phyloP scores from a whole-genome alignment of 1,139 yeast species.

The Debaryomyces udenii region DNA sequence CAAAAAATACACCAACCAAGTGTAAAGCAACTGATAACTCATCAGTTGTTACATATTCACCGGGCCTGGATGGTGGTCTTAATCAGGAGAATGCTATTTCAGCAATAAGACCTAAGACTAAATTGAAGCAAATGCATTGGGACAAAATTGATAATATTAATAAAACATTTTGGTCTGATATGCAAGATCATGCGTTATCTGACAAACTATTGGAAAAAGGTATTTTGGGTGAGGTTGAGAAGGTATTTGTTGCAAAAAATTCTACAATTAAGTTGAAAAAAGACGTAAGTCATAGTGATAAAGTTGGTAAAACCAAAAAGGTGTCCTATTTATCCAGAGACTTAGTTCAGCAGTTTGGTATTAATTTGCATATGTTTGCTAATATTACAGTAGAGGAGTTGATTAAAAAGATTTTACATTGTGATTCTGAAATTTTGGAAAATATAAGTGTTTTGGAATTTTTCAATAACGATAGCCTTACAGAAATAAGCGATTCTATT shows the following conservation, averaged over 20 bases:
- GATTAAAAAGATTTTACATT: slow-evolving; percentile 64
- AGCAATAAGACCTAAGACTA: slow-evolving; percentile 57
- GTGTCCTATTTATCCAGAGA: slow-evolving; percentile 75
- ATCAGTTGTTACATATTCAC: neutral
- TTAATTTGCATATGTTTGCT: slow-evolving; percentile 82
- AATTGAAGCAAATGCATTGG: slow-evolving; percentile 95
- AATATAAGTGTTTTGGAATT: slow-evolving; percentile 81
- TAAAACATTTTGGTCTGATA: slow-evolving; percentile 80
- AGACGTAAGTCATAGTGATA: slow-evolving; percentile 23
- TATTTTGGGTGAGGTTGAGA: slow-evolving; percentile 75
- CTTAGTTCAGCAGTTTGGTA: slow-evolving; percentile 84
- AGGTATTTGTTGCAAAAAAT: slow-evolving; percentile 69
- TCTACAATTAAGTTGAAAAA: slow-evolving; percentile 46
- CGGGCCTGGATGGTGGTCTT: neutral
- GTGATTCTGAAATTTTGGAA: slow-evolving; percentile 69
- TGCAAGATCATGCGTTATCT: slow-evolving; percentile 49
- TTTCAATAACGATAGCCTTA: slow-evolving; percentile 70
- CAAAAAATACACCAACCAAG: neutral
- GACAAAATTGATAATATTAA: slow-evolving; percentile 73
- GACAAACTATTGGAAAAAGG: slow-evolving; percentile 68
- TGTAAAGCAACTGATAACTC: neutral
- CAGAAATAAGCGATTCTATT: slow-evolving; percentile 69
- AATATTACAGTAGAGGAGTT: slow-evolving; percentile 62
- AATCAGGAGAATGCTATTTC: neutral
- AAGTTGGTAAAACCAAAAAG: slow-evolving; percentile 40